Evolutionary conservation across 2,329 filamentous ascomycete genomes (phyloP).

Genomic region (Phialemoniopsis sp.): DNA sequence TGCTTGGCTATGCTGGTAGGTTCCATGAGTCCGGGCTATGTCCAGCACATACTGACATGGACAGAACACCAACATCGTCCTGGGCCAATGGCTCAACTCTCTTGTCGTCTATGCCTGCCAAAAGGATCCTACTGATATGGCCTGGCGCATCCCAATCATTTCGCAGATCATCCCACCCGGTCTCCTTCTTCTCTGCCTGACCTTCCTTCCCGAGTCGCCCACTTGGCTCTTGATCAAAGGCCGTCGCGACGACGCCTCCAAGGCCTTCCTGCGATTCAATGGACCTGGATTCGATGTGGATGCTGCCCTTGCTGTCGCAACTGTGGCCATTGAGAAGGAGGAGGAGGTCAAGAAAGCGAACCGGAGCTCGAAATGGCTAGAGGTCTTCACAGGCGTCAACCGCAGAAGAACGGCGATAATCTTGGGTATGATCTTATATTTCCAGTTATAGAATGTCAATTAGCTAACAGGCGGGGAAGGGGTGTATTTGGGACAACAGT

Average conservation of each 20-base stretch:
- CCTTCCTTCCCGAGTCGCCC: constrained; percentile 12
- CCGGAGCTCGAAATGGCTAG: constrained; percentile 11
- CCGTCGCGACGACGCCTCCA: constrained; percentile 10
- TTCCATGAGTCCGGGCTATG: no score
- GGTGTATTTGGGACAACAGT: constrained; percentile 18
- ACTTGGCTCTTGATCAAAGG: constrained; percentile 13
- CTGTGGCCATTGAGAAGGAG: constrained; percentile 12
- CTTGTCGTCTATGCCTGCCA: constrained; percentile 15
- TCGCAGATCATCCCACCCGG: constrained; percentile 19
- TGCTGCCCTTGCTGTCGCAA: constrained; percentile 10
- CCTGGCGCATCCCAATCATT: constrained; percentile 21
- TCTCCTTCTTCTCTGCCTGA: constrained; percentile 10
- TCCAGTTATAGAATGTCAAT: no score
- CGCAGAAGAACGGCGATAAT: constrained; percentile 21
- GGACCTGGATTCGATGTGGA: constrained; percentile 18
- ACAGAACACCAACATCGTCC: constrained; percentile 22
- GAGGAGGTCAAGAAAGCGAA: constrained; percentile 12
- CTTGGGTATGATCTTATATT: no score
- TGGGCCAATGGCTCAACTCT: constrained; percentile 20
- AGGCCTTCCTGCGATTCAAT: constrained; percentile 13
- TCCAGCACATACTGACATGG: not conserved
- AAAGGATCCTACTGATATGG: constrained; percentile 12
- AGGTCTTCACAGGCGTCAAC: constrained; percentile 20
- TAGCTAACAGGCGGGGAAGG: no score
- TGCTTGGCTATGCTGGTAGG: constrained; percentile 20